These are phyloP conservation scores for Xylaria sp. DNA, from an alignment of 2,329 filamentous ascomycete genomes.

Conservation along the genomic window DNA sequence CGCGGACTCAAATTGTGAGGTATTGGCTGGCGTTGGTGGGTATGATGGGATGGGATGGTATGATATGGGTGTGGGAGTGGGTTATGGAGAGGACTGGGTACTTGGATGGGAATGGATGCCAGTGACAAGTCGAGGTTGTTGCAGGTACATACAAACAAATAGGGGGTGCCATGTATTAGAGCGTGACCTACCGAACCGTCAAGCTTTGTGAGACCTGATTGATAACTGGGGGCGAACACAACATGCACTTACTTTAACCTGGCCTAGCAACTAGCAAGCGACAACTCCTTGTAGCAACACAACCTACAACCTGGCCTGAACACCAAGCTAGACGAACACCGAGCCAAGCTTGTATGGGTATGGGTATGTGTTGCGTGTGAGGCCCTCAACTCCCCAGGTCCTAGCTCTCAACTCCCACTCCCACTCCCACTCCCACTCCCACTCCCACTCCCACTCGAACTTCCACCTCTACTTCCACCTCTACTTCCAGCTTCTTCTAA, in stretches of 20 bases:
- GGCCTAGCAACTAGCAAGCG: background rate
- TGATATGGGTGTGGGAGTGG: background rate
- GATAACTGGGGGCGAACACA: constrained; percentile 5
- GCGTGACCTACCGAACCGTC: constrained; percentile 35
- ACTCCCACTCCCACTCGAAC: background rate
- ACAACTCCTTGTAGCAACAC: constrained; percentile 20
- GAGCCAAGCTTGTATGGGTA: constrained; percentile 6
- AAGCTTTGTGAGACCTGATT: constrained; percentile 29
- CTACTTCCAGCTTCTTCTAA: background rate
- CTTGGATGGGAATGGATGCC: constrained; percentile 35
- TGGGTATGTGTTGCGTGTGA: background rate
- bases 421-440: background rate
- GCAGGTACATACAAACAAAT: constrained; percentile 22
- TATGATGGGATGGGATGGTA: background rate
- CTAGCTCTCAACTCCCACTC: background rate
- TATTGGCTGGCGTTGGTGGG: background rate
- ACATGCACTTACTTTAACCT: constrained; percentile 1
- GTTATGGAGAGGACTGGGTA: constrained; percentile 18
- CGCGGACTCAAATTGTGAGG: constrained; percentile 1
- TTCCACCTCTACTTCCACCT: background rate
- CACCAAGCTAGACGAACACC: background rate
- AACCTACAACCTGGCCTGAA: background rate
- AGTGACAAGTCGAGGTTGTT: constrained; percentile 23
- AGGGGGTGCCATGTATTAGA: constrained; percentile 29
- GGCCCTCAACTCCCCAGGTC: background rate